A percentile compares a stretch with the other conserved stretches of the same genome.
Conservation (phyloP, 2,329 filamentous ascomycete genomes). For the Stromatinia cepivora region DNA sequence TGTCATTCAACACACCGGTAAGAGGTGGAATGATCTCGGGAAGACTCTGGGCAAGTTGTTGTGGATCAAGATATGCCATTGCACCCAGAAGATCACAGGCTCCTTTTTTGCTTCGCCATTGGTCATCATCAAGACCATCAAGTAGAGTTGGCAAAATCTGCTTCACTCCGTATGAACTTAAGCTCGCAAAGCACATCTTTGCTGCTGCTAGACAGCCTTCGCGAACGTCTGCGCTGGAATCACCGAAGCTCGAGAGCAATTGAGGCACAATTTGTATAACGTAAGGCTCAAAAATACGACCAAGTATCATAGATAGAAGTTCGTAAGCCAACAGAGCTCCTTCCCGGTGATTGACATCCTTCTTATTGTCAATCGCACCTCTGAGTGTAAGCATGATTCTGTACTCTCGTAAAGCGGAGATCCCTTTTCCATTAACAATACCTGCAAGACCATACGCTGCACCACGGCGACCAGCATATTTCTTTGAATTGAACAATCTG, state of each 20-base stretch:
- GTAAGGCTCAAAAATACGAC: constrained; percentile 91
- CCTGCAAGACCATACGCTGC: constrained; percentile 94
- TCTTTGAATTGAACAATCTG: constrained; percentile 81
- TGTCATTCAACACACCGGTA: constrained; percentile 92
- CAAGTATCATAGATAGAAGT: constrained; percentile 81
- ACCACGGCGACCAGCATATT: constrained; percentile 88
- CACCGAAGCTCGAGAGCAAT: constrained; percentile 84
- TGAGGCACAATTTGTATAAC: constrained; percentile 94
- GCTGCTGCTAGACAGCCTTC: constrained; percentile 90
- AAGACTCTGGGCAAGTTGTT: constrained; percentile 87
- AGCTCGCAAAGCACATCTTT: constrained; percentile 87
- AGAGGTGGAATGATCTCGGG: constrained; percentile 96
- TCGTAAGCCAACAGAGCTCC: constrained; percentile 89
- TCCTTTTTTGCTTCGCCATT: constrained; percentile 98
- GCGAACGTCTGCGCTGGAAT: constrained; percentile 83
- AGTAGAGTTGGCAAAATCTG: constrained; percentile 88
- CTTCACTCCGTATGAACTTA: constrained; percentile 96
- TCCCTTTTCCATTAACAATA: constrained; percentile 83
- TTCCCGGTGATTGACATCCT: constrained; percentile 84
- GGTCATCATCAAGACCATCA: constrained; percentile 87
- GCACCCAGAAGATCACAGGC: constrained; percentile 94
- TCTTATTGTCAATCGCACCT: constrained; percentile 90
- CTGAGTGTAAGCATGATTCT: constrained; percentile 81
- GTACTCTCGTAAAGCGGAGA: constrained; percentile 78
- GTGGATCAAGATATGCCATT: constrained; percentile 97